Base-by-base conservation (phyloP, 2,329 filamentous ascomycete species). In the Chaetoscypha palmicola region DNA sequence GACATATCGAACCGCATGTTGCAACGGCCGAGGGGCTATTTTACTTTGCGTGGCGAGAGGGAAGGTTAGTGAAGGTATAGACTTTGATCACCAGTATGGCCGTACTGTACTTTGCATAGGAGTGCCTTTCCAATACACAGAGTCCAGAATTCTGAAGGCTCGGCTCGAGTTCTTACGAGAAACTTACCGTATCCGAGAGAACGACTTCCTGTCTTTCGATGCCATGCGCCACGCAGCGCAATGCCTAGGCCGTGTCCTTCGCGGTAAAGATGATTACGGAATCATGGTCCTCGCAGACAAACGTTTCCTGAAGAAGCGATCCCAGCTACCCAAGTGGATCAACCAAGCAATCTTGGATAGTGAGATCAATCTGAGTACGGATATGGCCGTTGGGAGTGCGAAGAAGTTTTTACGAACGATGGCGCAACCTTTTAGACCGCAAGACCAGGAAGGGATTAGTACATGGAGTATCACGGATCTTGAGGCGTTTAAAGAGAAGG, bases 181-280 rank as follows among this genome's bases (percentile, higher is more conserved):
- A 65, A 97, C 87, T 1, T 98, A 97, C 64, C 85, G 89, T 43
- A 98, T 98, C 63, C 81, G 87, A 47, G 92, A 97, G 63, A 94
- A 95, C 55, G 94, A 98, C 62, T 98, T 98, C 61, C 69, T 98
- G 8, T 97, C 92, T 16, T 98, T 98, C 71, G 92, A 98, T 62
- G 92, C 92, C 17, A 98, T 98, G 91, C 81, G 92, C n/a, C 92
- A 98, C 62, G 92, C 92, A 11, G 91, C 92, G 1, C 92, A 98
- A 62, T 98, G 92, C 60, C 72, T 98, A 1, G 94, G 92, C 11
- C 90, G 92, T 62, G 92, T 98, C 33, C 71, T 98, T 50, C 77
- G 92, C 57, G 92, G 92, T 19, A 98, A 98, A 64, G 94, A 98
- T 61, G 92, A 98, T 65, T 98, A 98, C 64, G 92, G 92, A n/a